Conservation (phyloP, 495 filamentous ascomycete genomes). For the Neurospora sp. region DNA sequence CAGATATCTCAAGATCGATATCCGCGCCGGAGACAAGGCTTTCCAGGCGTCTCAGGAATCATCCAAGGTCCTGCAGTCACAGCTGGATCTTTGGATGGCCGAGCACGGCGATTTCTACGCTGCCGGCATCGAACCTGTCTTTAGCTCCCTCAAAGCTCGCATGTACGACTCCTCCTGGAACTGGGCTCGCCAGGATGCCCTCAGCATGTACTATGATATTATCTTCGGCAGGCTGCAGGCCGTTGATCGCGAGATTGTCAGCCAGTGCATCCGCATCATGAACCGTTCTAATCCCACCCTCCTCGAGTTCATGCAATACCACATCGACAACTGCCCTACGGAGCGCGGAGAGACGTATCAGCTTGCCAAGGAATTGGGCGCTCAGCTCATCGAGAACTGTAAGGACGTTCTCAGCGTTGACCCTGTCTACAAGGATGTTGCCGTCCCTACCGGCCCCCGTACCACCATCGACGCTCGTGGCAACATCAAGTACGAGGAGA, state of each 20-base stretch:
- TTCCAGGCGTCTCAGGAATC: conserved; percentile 75
- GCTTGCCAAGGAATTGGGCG: conserved; percentile 89
- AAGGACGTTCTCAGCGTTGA: conserved; percentile 74
- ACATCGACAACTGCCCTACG: conserved; percentile 97
- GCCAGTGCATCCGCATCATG: conserved; percentile 97
- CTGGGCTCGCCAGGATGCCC: conserved; percentile 94
- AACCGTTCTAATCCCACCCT: conserved; percentile 93
- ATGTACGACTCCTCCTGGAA: conserved; percentile 99
- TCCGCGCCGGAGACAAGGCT: conserved; percentile 90
- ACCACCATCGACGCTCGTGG: conserved; percentile 84
- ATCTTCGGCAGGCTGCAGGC: conserved; percentile 91
- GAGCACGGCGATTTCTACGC: conserved; percentile 98
- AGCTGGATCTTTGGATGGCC: conserved; percentile 86
- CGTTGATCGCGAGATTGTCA: conserved; percentile 96
- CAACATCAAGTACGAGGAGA: conserved; percentile 81
- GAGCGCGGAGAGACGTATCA: conserved; percentile 95
- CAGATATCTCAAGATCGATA: conserved; percentile 92
- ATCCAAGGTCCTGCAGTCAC: conserved; percentile 74
- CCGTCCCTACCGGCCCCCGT: conserved; percentile 80
- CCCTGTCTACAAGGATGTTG: conserved; percentile 92
- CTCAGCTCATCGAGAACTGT: conserved; percentile 95
- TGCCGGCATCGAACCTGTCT: conserved; percentile 84
- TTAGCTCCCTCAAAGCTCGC: conserved; percentile 85
- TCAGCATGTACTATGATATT: conserved; percentile 98
- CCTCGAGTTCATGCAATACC: conserved; percentile 98